Base-by-base conservation (phyloP, 1,139 yeast species). In the Scheffersomyces illinoinensis region DNA sequence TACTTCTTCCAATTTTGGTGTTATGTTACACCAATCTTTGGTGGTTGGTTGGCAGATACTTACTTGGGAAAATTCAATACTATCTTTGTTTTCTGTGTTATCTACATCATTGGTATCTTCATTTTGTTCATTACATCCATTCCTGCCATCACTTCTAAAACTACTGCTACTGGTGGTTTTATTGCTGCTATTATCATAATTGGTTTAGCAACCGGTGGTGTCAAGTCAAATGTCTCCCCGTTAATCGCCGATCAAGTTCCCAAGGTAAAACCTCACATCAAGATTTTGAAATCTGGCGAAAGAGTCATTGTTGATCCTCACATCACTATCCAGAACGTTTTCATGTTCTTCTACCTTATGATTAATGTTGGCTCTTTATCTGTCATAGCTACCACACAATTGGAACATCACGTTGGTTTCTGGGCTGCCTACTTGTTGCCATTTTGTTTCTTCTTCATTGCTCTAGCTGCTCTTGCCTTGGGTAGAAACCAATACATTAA, bases 101-200 rank as follows among this genome's bases (percentile, higher is more conserved):
- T 88, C 58, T 90, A 90, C 70, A 78, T 87, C 54, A 62, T 82
- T 54, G 92, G 95, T 61, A 85, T 84, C 59, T 76, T 85, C 58
- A 76, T 90, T 59, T 78, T 90, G 60, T 86, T 90, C 69, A 77
- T 87, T 61, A 89, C 96, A 52, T 87, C 95, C n/a, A 74, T 90
- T 59, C 95, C 95, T 33, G 71, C 82, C n/a, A 82, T 89, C 59
- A 81, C 89, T 47, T 71, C 74, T 24, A 72, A 76, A 54, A 79
- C 76, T 70, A 66, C 83, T 74, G 71, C 78, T 68, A 66, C 76
- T 75, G 75, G 88, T 76, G 83, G 83, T 18, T 72, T 85, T 85
- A 62, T 84, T 79, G 80, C 84, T 54, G 82, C 89, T 53, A 87
- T 90, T 73, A 76, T 90, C 59, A 72, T 87, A 55, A 84, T 90